A percentile compares a stretch with the other conserved stretches of the same genome.
Evolutionary conservation across 169 alveolate species (phyloP).

Genomic region (Perkinsus chesapeaki): DNA sequence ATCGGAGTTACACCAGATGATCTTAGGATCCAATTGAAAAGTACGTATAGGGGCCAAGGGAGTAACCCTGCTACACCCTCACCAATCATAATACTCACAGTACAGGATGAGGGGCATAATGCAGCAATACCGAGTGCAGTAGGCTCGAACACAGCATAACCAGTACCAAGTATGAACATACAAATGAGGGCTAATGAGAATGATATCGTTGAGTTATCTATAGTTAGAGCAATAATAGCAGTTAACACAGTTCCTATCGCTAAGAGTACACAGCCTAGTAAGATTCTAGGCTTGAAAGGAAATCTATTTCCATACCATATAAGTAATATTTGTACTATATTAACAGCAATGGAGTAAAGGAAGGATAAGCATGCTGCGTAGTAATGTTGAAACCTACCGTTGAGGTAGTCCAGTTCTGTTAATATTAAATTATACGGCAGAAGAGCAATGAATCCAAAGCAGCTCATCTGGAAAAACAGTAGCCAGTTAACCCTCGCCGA

Average conservation of each 20-base stretch:
- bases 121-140: background rate
- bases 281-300: background rate
- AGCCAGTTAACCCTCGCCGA: background rate
- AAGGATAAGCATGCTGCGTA: background rate
- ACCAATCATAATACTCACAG: background rate
- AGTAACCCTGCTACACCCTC: background rate
- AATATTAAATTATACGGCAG: background rate
- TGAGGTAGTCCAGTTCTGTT: background rate
- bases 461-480: background rate
- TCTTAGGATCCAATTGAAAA: background rate
- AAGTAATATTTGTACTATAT: background rate
- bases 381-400: background rate
- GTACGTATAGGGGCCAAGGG: background rate
- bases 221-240: background rate
- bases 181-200: background rate
- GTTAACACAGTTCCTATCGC: background rate
- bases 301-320: background rate
- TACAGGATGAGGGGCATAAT: background rate
- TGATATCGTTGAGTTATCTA: background rate
- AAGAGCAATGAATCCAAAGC: background rate
- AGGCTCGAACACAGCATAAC: background rate
- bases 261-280: background rate
- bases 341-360: background rate
- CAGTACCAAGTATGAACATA: background rate
- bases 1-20: background rate